Conservation (phyloP, 208 protist species). For the Trypanosoma caninum region DNA sequence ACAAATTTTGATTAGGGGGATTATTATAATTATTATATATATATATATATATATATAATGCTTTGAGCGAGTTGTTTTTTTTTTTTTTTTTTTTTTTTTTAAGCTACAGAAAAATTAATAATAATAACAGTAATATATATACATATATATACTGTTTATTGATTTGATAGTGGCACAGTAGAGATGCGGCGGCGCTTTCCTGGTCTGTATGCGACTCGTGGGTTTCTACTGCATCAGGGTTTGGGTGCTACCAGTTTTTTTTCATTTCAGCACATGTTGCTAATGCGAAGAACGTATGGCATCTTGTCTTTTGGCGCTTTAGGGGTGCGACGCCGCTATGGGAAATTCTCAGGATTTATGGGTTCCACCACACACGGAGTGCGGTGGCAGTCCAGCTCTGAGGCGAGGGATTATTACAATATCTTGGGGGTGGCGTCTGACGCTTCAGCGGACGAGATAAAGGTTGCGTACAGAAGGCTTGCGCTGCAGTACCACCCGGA, state of each 20-base stretch:
- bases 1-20: neutral
- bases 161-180: too few species aligned
- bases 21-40: neutral
- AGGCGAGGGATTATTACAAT: conserved; percentile 65
- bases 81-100: neutral
- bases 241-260: neutral
- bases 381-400: conserved; percentile 23
- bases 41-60: neutral
- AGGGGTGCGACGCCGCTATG: neutral
- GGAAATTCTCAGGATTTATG: neutral
- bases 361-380: neutral
- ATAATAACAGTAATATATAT: too few species aligned
- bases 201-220: neutral
- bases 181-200: conserved; percentile 2
- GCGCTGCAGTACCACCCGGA: conserved; percentile 90
- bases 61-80: neutral
- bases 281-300: neutral
- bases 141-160: too few species aligned
- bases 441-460: conserved; percentile 87
- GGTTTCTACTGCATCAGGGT: neutral
- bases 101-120: too few species aligned
- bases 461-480: conserved; percentile 87
- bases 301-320: neutral
- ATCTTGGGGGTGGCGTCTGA: conserved; percentile 66
- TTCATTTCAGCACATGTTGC: neutral